A percentile compares a stretch with the other conserved stretches of the same genome.
phyloP scores from a whole-genome alignment of 805 yeast species.

The Spathaspora girioi region DNA sequence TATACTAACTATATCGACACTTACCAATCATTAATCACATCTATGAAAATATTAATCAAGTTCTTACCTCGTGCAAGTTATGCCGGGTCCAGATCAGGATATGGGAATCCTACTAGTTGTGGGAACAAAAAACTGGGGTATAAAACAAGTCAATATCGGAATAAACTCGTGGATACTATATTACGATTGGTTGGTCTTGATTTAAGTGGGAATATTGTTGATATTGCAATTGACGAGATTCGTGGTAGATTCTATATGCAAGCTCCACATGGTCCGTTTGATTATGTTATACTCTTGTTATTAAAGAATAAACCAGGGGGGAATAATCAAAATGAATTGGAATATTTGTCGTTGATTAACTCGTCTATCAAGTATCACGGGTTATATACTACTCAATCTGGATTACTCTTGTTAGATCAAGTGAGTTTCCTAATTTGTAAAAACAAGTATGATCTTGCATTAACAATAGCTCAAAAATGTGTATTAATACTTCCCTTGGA shows the following conservation, averaged over 20 bases:
- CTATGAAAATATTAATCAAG: constrained; percentile 38
- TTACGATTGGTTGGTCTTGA: constrained; percentile 39
- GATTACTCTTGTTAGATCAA: constrained; percentile 58
- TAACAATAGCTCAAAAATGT: constrained; percentile 54
- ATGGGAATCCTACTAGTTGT: constrained; percentile 25
- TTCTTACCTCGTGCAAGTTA: constrained; percentile 46
- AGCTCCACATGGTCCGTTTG: constrained; percentile 19
- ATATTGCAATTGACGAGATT: constrained; percentile 37
- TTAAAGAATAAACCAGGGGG: constrained; percentile 16
- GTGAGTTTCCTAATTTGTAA: constrained; percentile 59
- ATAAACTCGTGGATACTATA: constrained; percentile 52
- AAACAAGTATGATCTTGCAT: constrained; percentile 51
- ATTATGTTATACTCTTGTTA: constrained; percentile 19
- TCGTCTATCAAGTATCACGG: constrained; percentile 8
- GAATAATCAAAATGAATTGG: constrained; percentile 15
- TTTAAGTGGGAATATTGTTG: constrained; percentile 24
- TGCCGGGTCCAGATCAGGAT: constrained; percentile 37
- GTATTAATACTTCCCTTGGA: constrained; percentile 72
- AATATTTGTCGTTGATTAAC: constrained; percentile 18
- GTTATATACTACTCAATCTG: constrained; percentile 44
- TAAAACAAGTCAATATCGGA: constrained; percentile 38
- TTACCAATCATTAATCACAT: constrained; percentile 8
- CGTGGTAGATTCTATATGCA: constrained; percentile 3
- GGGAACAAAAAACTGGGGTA: constrained; percentile 16
- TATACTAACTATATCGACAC: constrained; percentile 36